Percentiles rank a stretch among this genome's conserved stretches.
phyloP scores from a whole-genome alignment of 805 yeast genomes.

The Monosporozyma yasuniensis region DNA sequence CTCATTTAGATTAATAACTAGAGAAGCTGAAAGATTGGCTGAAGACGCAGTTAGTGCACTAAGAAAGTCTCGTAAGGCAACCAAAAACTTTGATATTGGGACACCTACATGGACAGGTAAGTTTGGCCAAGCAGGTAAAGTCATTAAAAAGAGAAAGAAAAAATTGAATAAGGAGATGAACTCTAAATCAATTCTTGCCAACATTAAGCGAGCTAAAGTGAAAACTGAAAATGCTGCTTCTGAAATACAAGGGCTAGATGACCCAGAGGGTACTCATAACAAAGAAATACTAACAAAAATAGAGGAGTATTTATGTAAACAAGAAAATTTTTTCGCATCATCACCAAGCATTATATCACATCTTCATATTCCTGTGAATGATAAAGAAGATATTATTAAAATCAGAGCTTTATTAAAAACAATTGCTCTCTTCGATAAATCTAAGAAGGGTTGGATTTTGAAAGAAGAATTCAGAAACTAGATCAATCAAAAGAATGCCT shows the following conservation, averaged over 20 bases:
- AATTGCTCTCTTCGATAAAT: constrained; percentile 60
- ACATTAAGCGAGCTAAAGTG: constrained; percentile 13
- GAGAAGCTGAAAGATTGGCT: constrained; percentile 53
- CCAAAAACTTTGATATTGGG: constrained; percentile 45
- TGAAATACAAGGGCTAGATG: constrained; percentile 10
- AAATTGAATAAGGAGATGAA: constrained; percentile 5
- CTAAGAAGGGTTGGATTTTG: constrained; percentile 53
- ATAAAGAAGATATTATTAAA: constrained; percentile 47
- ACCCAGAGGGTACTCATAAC: neutral
- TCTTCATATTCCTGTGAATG: constrained; percentile 33
- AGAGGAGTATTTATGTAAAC: constrained; percentile 31
- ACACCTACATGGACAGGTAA: constrained; percentile 96
- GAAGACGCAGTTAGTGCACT: constrained; percentile 47
- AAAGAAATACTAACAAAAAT: constrained; percentile 21
- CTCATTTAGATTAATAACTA: constrained; percentile 36
- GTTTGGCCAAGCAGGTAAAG: constrained; percentile 75
- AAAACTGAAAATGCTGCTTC: constrained; percentile 3
- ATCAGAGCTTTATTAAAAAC: constrained; percentile 60
- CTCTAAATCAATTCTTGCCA: constrained; percentile 21
- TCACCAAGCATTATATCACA: constrained; percentile 40
- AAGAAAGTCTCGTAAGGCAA: constrained; percentile 42
- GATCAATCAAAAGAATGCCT: neutral
- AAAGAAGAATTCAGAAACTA: constrained; percentile 28
- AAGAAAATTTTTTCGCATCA: constrained; percentile 35
- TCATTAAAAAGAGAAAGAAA: constrained; percentile 19